Evolutionary conservation across 805 yeast species (phyloP).

Genomic region (Cyberlindnera xylosilytica): DNA sequence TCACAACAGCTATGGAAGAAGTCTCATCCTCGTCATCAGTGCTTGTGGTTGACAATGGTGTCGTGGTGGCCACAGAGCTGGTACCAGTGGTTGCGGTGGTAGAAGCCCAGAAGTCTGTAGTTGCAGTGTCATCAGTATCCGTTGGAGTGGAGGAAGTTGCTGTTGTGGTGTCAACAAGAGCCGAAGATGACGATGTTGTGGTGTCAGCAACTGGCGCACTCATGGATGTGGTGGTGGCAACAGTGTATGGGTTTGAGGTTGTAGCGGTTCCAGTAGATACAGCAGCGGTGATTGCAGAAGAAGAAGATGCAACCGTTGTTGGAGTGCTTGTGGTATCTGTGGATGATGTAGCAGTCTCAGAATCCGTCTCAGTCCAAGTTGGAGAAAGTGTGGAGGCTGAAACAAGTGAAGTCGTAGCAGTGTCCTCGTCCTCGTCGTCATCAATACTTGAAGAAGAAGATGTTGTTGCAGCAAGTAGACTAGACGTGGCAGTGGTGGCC

Average conservation of each 20-base stretch:
- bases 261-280: slow-evolving; percentile 2
- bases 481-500: neutral
- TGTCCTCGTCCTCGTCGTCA: slow-evolving; percentile 1
- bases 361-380: slow-evolving; percentile 1
- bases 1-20: neutral
- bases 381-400: slow-evolving; percentile 1
- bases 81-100: neutral
- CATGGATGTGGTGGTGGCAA: slow-evolving; percentile 7
- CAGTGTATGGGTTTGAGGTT: slow-evolving; percentile 9
- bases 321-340: neutral
- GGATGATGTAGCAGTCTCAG: neutral
- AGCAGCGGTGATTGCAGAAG: neutral
- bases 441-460: no score
- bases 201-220: slow-evolving; percentile 10
- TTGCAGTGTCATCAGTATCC: neutral
- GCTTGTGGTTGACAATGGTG: neutral
- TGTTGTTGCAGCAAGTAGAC: no score
- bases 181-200: neutral
- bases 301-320: neutral
- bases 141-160: neutral
- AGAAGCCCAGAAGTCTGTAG: slow-evolving; percentile 1
- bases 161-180: neutral
- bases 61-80: neutral
- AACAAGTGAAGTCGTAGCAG: slow-evolving; percentile 1
- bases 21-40: neutral